Conservation (phyloP, 2,329 filamentous ascomycete genomes). For the Pestalotiopsis fici region DNA sequence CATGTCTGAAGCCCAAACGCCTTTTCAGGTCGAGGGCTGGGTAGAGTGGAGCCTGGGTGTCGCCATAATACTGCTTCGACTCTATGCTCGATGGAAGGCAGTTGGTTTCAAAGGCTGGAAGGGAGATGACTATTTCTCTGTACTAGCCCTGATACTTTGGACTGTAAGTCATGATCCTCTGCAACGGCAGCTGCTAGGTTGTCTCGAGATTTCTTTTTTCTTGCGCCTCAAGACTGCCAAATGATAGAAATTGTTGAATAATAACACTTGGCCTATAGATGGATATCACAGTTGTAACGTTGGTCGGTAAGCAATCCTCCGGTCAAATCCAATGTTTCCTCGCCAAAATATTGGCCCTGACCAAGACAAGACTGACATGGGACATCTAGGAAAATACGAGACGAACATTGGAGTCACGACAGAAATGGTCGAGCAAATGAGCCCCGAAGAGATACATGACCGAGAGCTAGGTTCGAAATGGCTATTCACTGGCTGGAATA, state of each 20-base stretch:
- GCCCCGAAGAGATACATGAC: conserved; percentile 25
- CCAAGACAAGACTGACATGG: neutral
- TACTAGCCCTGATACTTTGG: conserved; percentile 36
- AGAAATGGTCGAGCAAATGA: conserved; percentile 30
- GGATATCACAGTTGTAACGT: neutral
- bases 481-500: conserved; percentile 37
- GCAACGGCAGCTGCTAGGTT: neutral
- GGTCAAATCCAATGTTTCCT: neutral
- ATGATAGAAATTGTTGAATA: neutral
- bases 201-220: too few species aligned
- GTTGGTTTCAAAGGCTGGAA: conserved; percentile 41
- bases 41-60: conserved; percentile 41
- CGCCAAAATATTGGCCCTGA: neutral
- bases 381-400: conserved; percentile 33
- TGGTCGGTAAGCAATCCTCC: neutral
- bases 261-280: neutral
- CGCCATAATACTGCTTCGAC: conserved; percentile 36
- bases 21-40: conserved; percentile 45
- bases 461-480: conserved; percentile 27
- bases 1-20: conserved; percentile 28
- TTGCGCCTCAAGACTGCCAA: neutral
- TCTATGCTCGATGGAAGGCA: conserved; percentile 36
- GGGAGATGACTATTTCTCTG: conserved; percentile 43
- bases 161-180: conserved; percentile 29
- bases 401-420: conserved; percentile 37